phyloP scores from a whole-genome alignment of 352 stramenopile genomes.

The Globisporangium cystogenes region DNA sequence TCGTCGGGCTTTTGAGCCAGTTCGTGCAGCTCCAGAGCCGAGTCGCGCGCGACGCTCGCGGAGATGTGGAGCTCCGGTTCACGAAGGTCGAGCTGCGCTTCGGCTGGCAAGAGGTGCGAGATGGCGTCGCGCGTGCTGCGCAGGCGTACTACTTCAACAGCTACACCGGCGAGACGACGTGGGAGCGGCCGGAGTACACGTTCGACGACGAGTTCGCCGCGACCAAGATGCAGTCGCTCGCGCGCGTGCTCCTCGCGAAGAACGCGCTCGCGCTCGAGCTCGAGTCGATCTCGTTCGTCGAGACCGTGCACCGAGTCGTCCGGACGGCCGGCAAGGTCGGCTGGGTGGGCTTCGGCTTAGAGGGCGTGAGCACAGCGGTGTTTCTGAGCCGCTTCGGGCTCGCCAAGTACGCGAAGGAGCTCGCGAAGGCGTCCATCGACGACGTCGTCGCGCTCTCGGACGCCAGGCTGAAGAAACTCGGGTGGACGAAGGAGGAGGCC shows the following conservation, averaged over 20 bases:
- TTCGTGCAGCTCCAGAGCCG: constrained; percentile 22
- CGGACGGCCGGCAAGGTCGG: constrained; percentile 16
- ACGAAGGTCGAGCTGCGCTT: constrained; percentile 58
- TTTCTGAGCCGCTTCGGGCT: constrained; percentile 61
- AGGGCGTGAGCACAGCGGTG: constrained; percentile 51
- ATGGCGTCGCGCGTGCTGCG: neutral
- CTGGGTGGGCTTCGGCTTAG: constrained; percentile 68
- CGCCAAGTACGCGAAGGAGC: constrained; percentile 32
- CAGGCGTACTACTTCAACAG: constrained; percentile 47
- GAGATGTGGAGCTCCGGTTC: constrained; percentile 27
- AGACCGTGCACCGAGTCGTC: constrained; percentile 21
- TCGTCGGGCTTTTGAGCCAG: constrained; percentile 38
- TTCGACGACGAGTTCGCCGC: constrained; percentile 68
- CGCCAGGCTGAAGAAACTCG: constrained; percentile 32
- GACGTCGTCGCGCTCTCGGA: constrained; percentile 29
- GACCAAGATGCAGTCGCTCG: constrained; percentile 57
- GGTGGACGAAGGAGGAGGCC: constrained; percentile 60
- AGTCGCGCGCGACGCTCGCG: constrained; percentile 13
- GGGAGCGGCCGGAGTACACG: constrained; percentile 53
- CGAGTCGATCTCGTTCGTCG: constrained; percentile 37
- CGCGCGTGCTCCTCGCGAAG: constrained; percentile 36
- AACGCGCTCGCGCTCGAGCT: constrained; percentile 22
- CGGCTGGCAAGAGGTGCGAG: constrained; percentile 46
- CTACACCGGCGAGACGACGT: constrained; percentile 33
- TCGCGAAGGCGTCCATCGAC: constrained; percentile 22